These are phyloP conservation scores for Shiraia sp. DNA, from an alignment of 2,329 filamentous ascomycete genomes.

Conservation along the genomic window DNA sequence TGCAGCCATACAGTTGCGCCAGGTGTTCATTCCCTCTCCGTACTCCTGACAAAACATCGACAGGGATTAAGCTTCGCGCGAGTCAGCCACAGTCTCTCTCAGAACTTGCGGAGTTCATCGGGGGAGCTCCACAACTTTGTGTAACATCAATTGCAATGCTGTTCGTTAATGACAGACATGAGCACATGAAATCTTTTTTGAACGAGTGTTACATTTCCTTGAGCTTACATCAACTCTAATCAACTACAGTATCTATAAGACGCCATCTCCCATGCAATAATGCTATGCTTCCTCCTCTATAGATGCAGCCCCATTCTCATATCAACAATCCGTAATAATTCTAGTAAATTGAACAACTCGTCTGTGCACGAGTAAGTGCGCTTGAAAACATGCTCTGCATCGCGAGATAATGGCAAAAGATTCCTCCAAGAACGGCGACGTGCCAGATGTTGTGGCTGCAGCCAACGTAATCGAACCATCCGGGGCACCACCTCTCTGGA, in stretches of 20 bases:
- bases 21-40: constrained; percentile 25
- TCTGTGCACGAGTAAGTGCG: constrained; percentile 46
- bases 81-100: not conserved
- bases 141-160: no score
- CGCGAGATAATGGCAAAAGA: constrained; percentile 93
- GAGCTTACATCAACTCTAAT: no score
- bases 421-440: constrained; percentile 88
- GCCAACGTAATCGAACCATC: constrained; percentile 92
- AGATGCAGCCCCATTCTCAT: no score
- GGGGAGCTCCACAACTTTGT: constrained; percentile 10
- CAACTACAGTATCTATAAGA: no score
- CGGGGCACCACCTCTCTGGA: constrained; percentile 90
- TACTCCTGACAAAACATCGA: constrained; percentile 13
- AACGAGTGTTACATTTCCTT: not conserved
- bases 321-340: not conserved
- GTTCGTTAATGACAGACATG: no score
- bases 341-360: constrained; percentile 39
- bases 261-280: no score
- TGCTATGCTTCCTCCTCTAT: no score
- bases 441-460: constrained; percentile 99
- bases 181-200: no score
- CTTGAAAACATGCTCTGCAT: constrained; percentile 92
- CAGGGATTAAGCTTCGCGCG: constrained; percentile 18
- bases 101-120: constrained; percentile 18
- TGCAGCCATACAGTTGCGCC: constrained; percentile 19